Conservation (phyloP, 257 asterid species). For the Cruciata laevipes region DNA sequence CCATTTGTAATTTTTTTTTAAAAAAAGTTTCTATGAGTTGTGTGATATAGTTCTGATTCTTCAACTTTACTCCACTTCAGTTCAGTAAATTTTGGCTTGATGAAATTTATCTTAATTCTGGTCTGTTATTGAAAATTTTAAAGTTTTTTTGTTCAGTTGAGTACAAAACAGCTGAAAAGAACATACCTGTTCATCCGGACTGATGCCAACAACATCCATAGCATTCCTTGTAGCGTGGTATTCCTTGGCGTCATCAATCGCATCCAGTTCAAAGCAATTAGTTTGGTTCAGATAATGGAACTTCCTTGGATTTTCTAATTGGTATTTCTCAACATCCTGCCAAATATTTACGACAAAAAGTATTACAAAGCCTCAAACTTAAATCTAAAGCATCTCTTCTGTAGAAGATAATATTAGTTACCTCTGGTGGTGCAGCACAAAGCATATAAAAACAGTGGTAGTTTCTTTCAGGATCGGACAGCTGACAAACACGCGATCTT, state of each 20-base stretch:
- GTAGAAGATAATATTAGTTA: conserved; percentile 15
- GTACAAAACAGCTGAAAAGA: background rate
- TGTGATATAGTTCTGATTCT: too few relatives aligned
- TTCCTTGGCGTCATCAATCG: conserved; percentile 70
- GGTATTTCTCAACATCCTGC: conserved; percentile 64
- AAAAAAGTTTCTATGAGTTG: background rate
- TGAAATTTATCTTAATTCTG: too few relatives aligned
- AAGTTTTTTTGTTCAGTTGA: too few relatives aligned
- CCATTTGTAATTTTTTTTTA: background rate
- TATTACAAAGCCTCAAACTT: conserved; percentile 1
- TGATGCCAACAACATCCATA: conserved; percentile 85
- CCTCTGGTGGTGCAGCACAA: conserved; percentile 91
- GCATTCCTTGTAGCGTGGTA: conserved; percentile 71
- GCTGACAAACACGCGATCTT: conserved; percentile 90
- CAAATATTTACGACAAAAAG: conserved; percentile 1
- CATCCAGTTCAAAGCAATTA: conserved; percentile 53
- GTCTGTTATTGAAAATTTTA: too few relatives aligned
- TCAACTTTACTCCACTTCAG: background rate
- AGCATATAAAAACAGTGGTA: conserved; percentile 94
- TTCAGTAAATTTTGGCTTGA: too few relatives aligned
- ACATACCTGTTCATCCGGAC: conserved; percentile 66
- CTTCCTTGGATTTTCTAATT: conserved; percentile 57
- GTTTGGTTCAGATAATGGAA: conserved; percentile 86
- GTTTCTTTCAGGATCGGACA: conserved; percentile 91
- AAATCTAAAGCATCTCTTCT: background rate